Evolutionary conservation across 345 rosid genomes (phyloP).

Genomic region (Litchi chinensis): DNA sequence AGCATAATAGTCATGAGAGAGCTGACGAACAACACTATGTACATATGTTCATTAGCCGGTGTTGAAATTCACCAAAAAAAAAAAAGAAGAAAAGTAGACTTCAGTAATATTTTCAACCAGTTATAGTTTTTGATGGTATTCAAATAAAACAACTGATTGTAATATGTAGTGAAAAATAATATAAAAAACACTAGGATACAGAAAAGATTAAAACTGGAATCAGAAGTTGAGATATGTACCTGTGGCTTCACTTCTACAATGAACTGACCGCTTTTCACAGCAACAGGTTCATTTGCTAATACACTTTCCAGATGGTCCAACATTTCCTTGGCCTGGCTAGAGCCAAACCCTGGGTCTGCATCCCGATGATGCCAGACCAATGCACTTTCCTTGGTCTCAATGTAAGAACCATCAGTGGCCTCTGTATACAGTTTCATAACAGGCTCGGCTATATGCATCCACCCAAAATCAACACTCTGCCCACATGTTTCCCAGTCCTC

Average conservation of each 20-base stretch:
- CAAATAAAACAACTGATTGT: background rate
- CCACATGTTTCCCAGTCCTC: conserved; percentile 57
- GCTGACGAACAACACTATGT: background rate
- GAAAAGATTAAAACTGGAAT: background rate
- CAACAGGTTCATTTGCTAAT: conserved; percentile 72
- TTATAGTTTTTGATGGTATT: no score
- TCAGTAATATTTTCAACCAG: background rate
- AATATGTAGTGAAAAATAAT: background rate
- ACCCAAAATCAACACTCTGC: conserved; percentile 58
- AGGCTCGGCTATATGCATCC: conserved; percentile 73
- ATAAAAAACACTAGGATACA: background rate
- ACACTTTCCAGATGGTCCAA: conserved; percentile 78
- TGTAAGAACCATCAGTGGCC: conserved; percentile 71
- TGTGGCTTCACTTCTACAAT: conserved; percentile 83
- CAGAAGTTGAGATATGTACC: conserved; percentile 34
- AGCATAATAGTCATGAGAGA: background rate
- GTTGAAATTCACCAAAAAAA: background rate
- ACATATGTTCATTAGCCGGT: background rate
- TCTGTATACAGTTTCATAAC: conserved; percentile 74
- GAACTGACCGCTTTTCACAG: conserved; percentile 70
- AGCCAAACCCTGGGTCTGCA: conserved; percentile 76
- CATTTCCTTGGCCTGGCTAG: conserved; percentile 81
- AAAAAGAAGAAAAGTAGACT: background rate
- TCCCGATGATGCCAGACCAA: conserved; percentile 79
- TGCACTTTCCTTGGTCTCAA: conserved; percentile 73